Conservation (phyloP, 768 basidiomycete species). For the Mycena chlorophos region DNA sequence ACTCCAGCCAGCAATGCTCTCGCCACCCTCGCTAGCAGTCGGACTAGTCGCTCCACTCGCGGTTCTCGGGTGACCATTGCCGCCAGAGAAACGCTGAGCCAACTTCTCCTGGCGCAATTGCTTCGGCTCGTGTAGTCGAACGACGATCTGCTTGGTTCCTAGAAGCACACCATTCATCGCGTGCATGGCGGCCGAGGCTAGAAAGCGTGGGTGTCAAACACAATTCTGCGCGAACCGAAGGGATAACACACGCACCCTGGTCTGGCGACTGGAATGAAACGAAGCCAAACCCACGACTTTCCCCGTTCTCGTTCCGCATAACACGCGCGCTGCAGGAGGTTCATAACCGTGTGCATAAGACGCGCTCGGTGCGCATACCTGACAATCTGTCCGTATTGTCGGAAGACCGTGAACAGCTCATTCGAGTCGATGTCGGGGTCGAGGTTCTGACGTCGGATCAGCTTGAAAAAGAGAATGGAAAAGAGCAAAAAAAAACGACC, state of each 20-base stretch:
- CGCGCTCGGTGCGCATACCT: slow-evolving; percentile 49
- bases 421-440: slow-evolving; percentile 86
- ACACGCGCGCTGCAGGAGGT: slow-evolving; percentile 71
- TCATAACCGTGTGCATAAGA: not conserved
- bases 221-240: not conserved
- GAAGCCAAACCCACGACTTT: slow-evolving; percentile 88
- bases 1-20: slow-evolving; percentile 75
- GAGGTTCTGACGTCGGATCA: slow-evolving; percentile 57
- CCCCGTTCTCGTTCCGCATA: slow-evolving; percentile 82
- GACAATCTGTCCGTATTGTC: slow-evolving; percentile 88
- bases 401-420: slow-evolving; percentile 79
- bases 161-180: slow-evolving; percentile 77
- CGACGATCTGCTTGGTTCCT: slow-evolving; percentile 77
- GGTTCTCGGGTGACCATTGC: slow-evolving; percentile 77
- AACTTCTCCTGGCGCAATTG: slow-evolving; percentile 88
- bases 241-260: slow-evolving; percentile 53
- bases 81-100: slow-evolving; percentile 70
- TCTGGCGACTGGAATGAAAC: slow-evolving; percentile 84
- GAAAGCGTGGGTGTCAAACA: slow-evolving; percentile 7
- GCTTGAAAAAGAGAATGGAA: slow-evolving; percentile 6
- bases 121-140: slow-evolving; percentile 88
- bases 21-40: slow-evolving; percentile 77
- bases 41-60: slow-evolving; percentile 86
- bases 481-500: slow-evolving; percentile 36
- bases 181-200: slow-evolving; percentile 75